Conservation (phyloP, 78 protist species). For the Mastigamoeba balamuthi region DNA sequence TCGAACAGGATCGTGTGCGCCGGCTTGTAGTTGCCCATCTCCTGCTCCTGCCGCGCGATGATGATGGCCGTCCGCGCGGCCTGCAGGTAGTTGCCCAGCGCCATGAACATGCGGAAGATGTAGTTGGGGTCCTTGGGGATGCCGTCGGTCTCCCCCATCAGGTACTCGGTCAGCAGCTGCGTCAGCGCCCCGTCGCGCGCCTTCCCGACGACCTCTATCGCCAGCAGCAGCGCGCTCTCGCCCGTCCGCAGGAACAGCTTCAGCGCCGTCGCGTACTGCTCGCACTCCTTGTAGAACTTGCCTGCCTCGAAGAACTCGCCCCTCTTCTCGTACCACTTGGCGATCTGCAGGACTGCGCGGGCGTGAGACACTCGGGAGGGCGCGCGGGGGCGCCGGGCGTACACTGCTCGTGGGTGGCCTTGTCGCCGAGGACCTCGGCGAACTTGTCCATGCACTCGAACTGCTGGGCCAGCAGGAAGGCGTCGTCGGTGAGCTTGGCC, state of each 20-base stretch:
- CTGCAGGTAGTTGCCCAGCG: constrained; percentile 33
- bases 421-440: constrained; percentile 13
- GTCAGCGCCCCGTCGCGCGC: constrained; percentile 45
- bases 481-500: constrained; percentile 25
- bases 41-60: constrained; percentile 58
- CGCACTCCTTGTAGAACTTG: constrained; percentile 5
- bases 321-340: constrained; percentile 9
- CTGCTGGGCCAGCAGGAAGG: constrained; percentile 30
- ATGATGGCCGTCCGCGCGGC: constrained; percentile 62
- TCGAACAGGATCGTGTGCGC: constrained; percentile 47
- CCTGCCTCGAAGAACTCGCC: constrained; percentile 3
- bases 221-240: not conserved
- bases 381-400: not conserved
- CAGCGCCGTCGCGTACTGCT: constrained; percentile 18
- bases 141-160: constrained; percentile 64
- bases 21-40: constrained; percentile 44
- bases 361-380: too few relatives aligned
- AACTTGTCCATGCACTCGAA: constrained; percentile 15
- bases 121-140: constrained; percentile 46
- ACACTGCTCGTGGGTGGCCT: constrained; percentile 16
- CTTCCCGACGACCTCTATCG: constrained; percentile 13
- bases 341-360: constrained; percentile 3
- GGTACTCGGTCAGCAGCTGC: constrained; percentile 31
- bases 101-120: constrained; percentile 54
- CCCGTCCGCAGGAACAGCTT: constrained; percentile 1